Base-by-base conservation (phyloP, 208 protist genomes). In the Herpetomonas samuelpessoai region DNA sequence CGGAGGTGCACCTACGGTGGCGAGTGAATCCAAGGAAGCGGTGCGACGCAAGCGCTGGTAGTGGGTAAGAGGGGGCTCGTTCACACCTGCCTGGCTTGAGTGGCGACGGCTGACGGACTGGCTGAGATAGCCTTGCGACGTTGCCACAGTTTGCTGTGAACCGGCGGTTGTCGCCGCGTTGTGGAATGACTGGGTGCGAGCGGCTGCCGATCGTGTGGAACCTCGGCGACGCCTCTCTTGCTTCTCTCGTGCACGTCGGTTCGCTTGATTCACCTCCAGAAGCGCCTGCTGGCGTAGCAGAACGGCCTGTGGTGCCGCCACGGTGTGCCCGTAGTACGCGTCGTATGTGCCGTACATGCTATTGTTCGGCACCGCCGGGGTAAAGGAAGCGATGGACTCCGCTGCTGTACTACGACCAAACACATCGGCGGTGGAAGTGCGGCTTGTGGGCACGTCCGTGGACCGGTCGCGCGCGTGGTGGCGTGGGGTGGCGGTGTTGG, bases 311-410 rank as follows among this genome's bases (percentile, higher is more conserved):
- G 75, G 75, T 1, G 65, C 66, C 10, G 46, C 62, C 24, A 65
- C 29, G 29, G 65, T 73, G 54, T 81, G 75, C 18, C 69, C 70
- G 54, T 68, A 76, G 59, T 74, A 81, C 2, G 75, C 69, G 26
- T 81, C 75, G 26, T 72, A 76, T 16, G 70, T 81, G 53, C 75
- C 70, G 63, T 81, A 71, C 75, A 81, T 81, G 51, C 75, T 76
- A 54, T 68, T 74, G 62, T 71, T 73, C 26, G 75, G 75, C 10
- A 64, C 65, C 0, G 45, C 31, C 2, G 53, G 62, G 6, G 45
- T 29, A 10, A 16, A 22, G 9, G 59, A 44, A 19, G n/a, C n/a
- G n/a, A n/a, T n/a, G n/a, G n/a, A n/a, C n/a, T n/a, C n/a, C n/a
- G n/a, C n/a, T n/a, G n/a, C n/a, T n/a, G n/a, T n/a, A n/a, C n/a